A percentile compares a stretch with the other conserved stretches of the same genome.
Conservation (phyloP, 1,284 basidiomycete genomes). For the Fomitopsis schrenkii region DNA sequence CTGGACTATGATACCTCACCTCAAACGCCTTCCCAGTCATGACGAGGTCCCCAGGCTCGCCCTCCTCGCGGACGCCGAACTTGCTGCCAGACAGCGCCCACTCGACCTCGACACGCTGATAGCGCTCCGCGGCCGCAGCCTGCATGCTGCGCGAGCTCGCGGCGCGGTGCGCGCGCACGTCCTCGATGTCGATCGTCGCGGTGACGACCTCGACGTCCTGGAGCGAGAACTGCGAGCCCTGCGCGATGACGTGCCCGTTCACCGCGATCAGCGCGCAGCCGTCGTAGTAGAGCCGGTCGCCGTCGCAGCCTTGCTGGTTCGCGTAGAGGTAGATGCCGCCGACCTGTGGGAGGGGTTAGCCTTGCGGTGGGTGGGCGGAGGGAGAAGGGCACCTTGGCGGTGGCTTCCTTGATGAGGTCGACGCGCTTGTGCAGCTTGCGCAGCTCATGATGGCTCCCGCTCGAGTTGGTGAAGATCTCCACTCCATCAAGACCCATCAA, state of each 20-base stretch:
- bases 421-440: slow-evolving; percentile 90
- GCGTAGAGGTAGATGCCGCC: slow-evolving; percentile 98
- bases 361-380: background rate
- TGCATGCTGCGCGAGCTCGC: slow-evolving; percentile 87
- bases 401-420: slow-evolving; percentile 96
- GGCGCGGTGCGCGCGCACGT: slow-evolving; percentile 86
- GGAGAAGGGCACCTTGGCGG: slow-evolving; percentile 61
- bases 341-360: slow-evolving; percentile 45
- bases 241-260: slow-evolving; percentile 90
- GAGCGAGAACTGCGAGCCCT: slow-evolving; percentile 95
- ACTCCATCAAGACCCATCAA: slow-evolving; percentile 97
- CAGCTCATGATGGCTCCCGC: slow-evolving; percentile 95
- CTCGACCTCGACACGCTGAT: slow-evolving; percentile 75
- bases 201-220: slow-evolving; percentile 94
- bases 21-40: slow-evolving; percentile 40
- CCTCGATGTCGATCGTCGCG: slow-evolving; percentile 93
- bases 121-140: slow-evolving; percentile 71
- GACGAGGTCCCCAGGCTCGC: slow-evolving; percentile 23
- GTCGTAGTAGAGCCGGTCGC: slow-evolving; percentile 96
- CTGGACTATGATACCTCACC: slow-evolving; percentile 81
- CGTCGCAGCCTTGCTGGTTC: slow-evolving; percentile 99
- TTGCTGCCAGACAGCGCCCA: slow-evolving; percentile 74
- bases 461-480: slow-evolving; percentile 98
- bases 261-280: slow-evolving; percentile 95
- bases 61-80: slow-evolving; percentile 55